phyloP scores from a whole-genome alignment of 345 rosid species.

The Combretum micranthum region DNA sequence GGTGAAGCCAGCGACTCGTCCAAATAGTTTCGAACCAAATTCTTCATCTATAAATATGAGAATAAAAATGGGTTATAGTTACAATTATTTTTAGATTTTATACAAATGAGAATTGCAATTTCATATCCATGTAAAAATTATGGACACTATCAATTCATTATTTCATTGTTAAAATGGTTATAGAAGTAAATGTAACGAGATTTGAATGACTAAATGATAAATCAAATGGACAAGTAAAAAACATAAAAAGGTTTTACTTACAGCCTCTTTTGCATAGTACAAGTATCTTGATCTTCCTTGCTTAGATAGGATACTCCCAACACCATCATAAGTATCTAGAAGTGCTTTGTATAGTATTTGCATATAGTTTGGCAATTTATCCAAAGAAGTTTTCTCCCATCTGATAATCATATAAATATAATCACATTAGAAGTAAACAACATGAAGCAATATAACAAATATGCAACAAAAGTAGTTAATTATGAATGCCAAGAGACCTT shows the following conservation, averaged over 20 bases:
- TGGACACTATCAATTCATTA: not conserved
- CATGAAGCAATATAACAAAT: too few species aligned
- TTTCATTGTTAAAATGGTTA: not conserved
- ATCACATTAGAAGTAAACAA: too few species aligned
- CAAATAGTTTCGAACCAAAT: not conserved
- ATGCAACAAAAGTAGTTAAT: too few species aligned
- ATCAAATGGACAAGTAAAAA: not conserved
- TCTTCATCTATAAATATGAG: not conserved
- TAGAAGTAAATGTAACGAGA: too few species aligned
- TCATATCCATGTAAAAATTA: too few species aligned
- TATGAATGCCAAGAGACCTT: not conserved
- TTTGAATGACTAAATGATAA: not conserved
- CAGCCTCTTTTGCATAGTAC: not conserved
- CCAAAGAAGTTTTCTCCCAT: conserved; percentile 2
- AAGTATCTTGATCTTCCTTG: conserved; percentile 4
- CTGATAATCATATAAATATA: not conserved
- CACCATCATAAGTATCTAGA: not conserved
- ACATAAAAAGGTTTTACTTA: not conserved
- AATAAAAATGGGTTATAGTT: too few species aligned
- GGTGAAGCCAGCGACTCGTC: conserved; percentile 3
- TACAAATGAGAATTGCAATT: too few species aligned
- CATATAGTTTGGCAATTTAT: conserved; percentile 8
- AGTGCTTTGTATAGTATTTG: not conserved
- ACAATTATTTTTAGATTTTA: too few species aligned
- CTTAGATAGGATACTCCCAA: not conserved